Base-by-base conservation (phyloP, 345 rosid species). In the Hibiscus trionum region DNA sequence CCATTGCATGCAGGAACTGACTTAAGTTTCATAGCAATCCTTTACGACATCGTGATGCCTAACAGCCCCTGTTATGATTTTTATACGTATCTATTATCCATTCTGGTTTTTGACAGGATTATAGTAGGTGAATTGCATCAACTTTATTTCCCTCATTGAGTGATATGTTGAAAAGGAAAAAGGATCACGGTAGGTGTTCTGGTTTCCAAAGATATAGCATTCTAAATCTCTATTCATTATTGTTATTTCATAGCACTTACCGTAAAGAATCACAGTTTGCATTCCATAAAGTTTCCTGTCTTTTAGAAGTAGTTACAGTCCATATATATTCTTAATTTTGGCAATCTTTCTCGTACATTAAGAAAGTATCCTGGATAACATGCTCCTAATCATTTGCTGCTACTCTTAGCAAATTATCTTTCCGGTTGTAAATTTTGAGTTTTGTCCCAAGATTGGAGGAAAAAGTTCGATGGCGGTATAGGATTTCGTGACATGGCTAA, bases 71-170 rank as follows among this genome's bases (percentile, higher is more conserved):
- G 21, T 50, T 26, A 46, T n/a, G 24, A 27, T 29, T 24, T 44
- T 69, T 19, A 19, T 55, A 69, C 24, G 65, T 27, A 26, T 71
- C 46, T 62, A 42, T 63, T 8, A 44, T 68, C 63, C 55, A 15
- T 71, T 72, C 71, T 77, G 59, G 61, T 44, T 81, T 69, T 69
- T 78, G 73, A 77, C 86, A 91, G 97, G 97, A 91, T 79, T 95
- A 94, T 77, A 88, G 95, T 52, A 83, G 97, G 81, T 84, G 86
- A 81, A 74, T 88, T 75, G 95, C 98, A 24, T 82, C 88, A 27
- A 81, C 76, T 11, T 61, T 91, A 72, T 94, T 91, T 87, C 97
- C 97, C 33, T 82, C 88, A 46, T 75, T 94, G 79, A 75, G 86
- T 78, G 83, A 84, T 46, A 84, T 52, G 37, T 79, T 94, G 59